Evolutionary conservation across 2,329 filamentous ascomycete genomes (phyloP).

Genomic region (Fusarium coicis): DNA sequence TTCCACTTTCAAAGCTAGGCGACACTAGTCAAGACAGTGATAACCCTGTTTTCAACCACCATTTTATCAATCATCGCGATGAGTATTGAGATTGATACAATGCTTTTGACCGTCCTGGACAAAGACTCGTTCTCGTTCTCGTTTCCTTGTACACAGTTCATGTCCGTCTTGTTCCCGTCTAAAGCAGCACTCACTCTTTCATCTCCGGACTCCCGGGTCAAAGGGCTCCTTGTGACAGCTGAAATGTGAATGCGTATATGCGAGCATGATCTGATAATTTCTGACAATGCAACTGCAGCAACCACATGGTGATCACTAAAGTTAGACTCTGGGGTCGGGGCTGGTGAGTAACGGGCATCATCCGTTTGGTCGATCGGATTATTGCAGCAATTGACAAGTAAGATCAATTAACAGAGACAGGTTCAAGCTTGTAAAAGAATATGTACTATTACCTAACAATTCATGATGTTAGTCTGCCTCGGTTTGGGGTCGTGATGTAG

Average conservation of each 20-base stretch:
- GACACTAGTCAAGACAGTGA: background rate
- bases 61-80: background rate
- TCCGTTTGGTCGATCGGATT: background rate
- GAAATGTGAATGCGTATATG: background rate
- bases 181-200: background rate
- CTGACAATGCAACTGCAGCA: constrained; percentile 1
- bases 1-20: constrained; percentile 16
- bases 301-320: background rate
- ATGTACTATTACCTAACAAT: background rate
- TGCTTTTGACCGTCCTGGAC: background rate
- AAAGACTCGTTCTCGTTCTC: background rate
- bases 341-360: background rate
- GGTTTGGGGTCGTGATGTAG: background rate
- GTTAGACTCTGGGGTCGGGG: background rate
- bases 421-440: background rate
- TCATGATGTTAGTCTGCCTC: background rate
- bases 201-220: background rate
- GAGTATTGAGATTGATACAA: background rate
- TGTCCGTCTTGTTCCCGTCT: background rate
- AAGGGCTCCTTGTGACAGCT: background rate
- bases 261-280: constrained; percentile 6
- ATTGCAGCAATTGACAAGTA: background rate
- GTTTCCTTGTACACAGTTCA: background rate
- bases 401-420: background rate
- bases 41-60: constrained; percentile 1